Conservation (phyloP, 2,329 filamentous ascomycete genomes). For the Tolypocladium inflatum region DNA sequence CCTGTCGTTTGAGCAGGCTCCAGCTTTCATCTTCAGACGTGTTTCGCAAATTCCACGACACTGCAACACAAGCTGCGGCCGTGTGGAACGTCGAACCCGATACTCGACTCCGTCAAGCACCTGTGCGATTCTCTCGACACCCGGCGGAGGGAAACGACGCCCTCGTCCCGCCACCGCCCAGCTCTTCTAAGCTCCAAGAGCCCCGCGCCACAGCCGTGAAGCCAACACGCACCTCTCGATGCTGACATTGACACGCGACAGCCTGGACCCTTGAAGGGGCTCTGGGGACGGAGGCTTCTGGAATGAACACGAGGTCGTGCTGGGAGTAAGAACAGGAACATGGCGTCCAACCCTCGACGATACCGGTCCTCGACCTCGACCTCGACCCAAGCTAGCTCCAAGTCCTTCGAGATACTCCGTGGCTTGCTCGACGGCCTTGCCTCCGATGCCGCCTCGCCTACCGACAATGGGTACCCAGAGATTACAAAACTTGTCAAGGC, state of each 20-base stretch:
- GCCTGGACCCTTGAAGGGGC: constrained; percentile 28
- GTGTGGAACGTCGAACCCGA: background rate
- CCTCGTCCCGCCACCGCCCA: background rate
- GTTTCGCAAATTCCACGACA: constrained; percentile 10
- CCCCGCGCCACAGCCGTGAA: constrained; percentile 17
- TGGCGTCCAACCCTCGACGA: constrained; percentile 44
- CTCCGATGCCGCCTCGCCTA: constrained; percentile 19
- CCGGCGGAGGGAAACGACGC: background rate
- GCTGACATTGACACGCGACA: constrained; percentile 19
- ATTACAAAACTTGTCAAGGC: constrained; percentile 40
- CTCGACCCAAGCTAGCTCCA: constrained; percentile 50
- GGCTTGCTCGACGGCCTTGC: constrained; percentile 40
- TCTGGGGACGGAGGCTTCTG: constrained; percentile 16
- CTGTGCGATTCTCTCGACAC: background rate
- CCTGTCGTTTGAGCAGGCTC: constrained; percentile 14
- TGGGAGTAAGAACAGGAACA: constrained; percentile 22
- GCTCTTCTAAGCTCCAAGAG: constrained; percentile 6
- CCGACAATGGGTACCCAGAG: constrained; percentile 36
- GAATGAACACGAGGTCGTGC: constrained; percentile 2
- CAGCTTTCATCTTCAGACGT: constrained; percentile 7
- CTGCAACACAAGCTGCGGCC: constrained; percentile 2
- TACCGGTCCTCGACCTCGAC: constrained; percentile 57
- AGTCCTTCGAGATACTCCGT: constrained; percentile 51
- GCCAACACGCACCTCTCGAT: constrained; percentile 19
- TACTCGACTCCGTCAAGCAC: background rate